Evolutionary conservation across 768 basidiomycete genomes (phyloP), one percentile per base, ranked within the genome.

Genomic region (Leccinum olivaceopallidum): DNA sequence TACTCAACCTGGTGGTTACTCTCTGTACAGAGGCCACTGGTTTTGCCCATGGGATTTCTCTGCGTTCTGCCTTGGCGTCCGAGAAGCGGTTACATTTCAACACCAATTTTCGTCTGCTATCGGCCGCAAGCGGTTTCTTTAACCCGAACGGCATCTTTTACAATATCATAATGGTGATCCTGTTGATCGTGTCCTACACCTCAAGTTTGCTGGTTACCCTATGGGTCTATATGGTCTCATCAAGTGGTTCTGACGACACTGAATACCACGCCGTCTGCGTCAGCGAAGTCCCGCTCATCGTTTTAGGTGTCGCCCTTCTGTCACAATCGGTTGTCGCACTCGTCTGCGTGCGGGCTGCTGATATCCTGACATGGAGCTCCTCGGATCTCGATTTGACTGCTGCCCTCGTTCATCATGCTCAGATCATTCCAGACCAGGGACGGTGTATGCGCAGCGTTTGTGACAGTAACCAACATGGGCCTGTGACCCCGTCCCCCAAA

Each of bases 281-380:
- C 14, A 60, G 61, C 53, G 68, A 66, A 14, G 55, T 69, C 16
- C 74, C 73, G 5, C 64, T 74, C 28, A 56, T 74, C 20, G 58
- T 74, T 7, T 53, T 75, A 26, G 73, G 74, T 4, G 44, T 68
- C 20, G 5, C 65, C 14, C 60, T 75, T 32, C 47, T 67, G 1
- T 54, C 65, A 20, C 74, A 74, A 54, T 69, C 60, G 0, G 3
- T 64, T 6, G 65, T 75, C 30, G 71, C 71, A 7, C 56, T 74
- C 26, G 55, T 51, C 2, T 71, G 68, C 18, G 62, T 67, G 24
- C 52, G 61, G 16, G 37, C 56, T 24, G 67, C 68, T n/a, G 63
- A 68, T 56, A 62, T 74, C 32, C 49, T 69, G 53, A 74, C 74
- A 12, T 74, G 74, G 74, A 75, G 73, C 20, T 69, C 74, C 26